Conservation (phyloP, 495 filamentous ascomycete species). For the Penicillium chermesinum region DNA sequence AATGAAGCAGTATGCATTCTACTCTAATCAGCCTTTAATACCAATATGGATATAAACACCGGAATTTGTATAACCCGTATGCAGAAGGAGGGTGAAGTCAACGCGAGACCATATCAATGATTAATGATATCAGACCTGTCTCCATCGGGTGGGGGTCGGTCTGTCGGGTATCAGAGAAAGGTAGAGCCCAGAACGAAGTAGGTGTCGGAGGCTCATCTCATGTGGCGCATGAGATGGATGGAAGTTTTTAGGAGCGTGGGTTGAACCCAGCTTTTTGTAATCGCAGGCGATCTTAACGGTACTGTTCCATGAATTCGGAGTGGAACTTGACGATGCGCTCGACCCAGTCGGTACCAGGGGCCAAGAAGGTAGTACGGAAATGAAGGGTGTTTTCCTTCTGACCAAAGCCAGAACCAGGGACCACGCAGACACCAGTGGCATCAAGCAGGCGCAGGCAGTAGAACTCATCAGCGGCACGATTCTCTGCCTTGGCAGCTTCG, state of each 20-base stretch:
- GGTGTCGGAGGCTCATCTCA: neutral
- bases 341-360: conserved; percentile 94
- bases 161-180: neutral
- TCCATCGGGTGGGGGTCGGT: neutral
- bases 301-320: conserved; percentile 85
- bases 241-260: neutral
- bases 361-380: conserved; percentile 95
- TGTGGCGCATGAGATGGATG: neutral
- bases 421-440: conserved; percentile 91
- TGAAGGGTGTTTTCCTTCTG: conserved; percentile 89
- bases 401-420: conserved; percentile 88
- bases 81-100: neutral
- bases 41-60: neutral
- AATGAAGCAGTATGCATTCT: neutral
- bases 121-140: neutral
- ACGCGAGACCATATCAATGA: neutral
- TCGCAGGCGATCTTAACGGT: conserved; percentile 29
- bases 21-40: neutral
- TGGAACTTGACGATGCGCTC: conserved; percentile 86
- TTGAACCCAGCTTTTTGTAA: neutral
- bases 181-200: neutral
- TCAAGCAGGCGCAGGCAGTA: conserved; percentile 88
- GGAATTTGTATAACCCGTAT: too few species aligned
- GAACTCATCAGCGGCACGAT: conserved; percentile 79
- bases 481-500: conserved; percentile 67